These are phyloP conservation scores for Cercophora newfieldiana DNA, from an alignment of 495 filamentous ascomycete species.

Conservation along the genomic window DNA sequence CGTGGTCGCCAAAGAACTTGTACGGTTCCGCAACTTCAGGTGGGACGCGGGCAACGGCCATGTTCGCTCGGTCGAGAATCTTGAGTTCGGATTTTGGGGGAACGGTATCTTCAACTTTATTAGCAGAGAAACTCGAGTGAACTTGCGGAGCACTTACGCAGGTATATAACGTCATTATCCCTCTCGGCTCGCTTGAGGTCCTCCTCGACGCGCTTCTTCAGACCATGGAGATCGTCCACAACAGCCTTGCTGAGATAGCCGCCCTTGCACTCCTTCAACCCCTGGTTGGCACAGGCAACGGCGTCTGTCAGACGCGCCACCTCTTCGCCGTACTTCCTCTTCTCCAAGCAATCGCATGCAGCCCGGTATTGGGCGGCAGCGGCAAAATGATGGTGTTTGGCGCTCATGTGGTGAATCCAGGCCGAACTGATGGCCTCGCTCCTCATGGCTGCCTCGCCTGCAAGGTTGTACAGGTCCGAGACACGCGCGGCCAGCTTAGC, in stretches of 20 bases:
- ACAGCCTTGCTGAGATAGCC: slow-evolving; percentile 83
- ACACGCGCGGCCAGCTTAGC: slow-evolving; percentile 89
- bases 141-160: slow-evolving; percentile 46
- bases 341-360: slow-evolving; percentile 88
- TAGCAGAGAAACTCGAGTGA: background rate
- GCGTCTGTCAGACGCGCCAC: slow-evolving; percentile 83
- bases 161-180: slow-evolving; percentile 94
- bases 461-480: slow-evolving; percentile 84
- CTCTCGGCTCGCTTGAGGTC: slow-evolving; percentile 91
- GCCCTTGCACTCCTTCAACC: slow-evolving; percentile 72
- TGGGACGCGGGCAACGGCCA: slow-evolving; percentile 80
- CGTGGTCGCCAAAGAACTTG: slow-evolving; percentile 75
- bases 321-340: slow-evolving; percentile 93
- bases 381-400: slow-evolving; percentile 97
- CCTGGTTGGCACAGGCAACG: slow-evolving; percentile 79
- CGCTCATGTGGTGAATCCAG: slow-evolving; percentile 98
- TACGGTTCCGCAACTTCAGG: slow-evolving; percentile 80
- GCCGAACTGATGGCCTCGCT: slow-evolving; percentile 87
- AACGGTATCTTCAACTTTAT: slow-evolving; percentile 57
- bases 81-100: slow-evolving; percentile 88
- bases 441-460: slow-evolving; percentile 81
- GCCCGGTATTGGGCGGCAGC: slow-evolving; percentile 95
- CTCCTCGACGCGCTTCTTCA: slow-evolving; percentile 80
- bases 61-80: slow-evolving; percentile 79
- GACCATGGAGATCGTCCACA: slow-evolving; percentile 74